phyloP scores from a whole-genome alignment of 345 rosid genomes.

The Trapa incisa region DNA sequence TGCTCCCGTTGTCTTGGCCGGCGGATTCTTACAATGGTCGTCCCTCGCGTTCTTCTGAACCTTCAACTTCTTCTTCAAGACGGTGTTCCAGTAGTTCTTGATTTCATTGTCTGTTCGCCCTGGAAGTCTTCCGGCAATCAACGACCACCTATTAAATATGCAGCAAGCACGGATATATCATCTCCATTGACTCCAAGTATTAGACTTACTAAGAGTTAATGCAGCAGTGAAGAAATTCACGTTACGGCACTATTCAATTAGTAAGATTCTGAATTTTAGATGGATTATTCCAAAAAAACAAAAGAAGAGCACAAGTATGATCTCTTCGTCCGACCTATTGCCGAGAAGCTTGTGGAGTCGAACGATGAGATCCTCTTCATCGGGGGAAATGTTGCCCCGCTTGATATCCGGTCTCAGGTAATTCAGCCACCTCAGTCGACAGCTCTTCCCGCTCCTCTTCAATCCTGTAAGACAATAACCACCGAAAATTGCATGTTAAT shows the following conservation, averaged over 20 bases:
- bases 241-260: too few relatives aligned
- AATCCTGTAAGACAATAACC: background rate
- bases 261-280: too few relatives aligned
- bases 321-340: slow-evolving; percentile 13
- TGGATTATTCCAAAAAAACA: too few relatives aligned
- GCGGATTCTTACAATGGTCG: background rate
- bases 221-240: too few relatives aligned
- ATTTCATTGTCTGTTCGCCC: slow-evolving; percentile 47
- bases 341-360: slow-evolving; percentile 28
- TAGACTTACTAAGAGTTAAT: too few relatives aligned
- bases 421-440: slow-evolving; percentile 33
- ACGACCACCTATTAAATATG: slow-evolving; percentile 19
- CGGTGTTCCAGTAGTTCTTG: slow-evolving; percentile 38
- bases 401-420: slow-evolving; percentile 31
- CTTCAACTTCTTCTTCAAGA: slow-evolving; percentile 17
- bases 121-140: slow-evolving; percentile 34
- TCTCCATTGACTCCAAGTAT: too few relatives aligned
- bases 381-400: slow-evolving; percentile 26
- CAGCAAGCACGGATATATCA: too few relatives aligned
- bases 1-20: background rate
- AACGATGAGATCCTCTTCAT: slow-evolving; percentile 33
- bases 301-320: too few relatives aligned
- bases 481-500: too few relatives aligned
- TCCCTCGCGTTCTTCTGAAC: background rate
- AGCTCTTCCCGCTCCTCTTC: slow-evolving; percentile 31